Base-by-base conservation (phyloP, 129 eudicot genomes). In the Helianthus tuberosus region DNA sequence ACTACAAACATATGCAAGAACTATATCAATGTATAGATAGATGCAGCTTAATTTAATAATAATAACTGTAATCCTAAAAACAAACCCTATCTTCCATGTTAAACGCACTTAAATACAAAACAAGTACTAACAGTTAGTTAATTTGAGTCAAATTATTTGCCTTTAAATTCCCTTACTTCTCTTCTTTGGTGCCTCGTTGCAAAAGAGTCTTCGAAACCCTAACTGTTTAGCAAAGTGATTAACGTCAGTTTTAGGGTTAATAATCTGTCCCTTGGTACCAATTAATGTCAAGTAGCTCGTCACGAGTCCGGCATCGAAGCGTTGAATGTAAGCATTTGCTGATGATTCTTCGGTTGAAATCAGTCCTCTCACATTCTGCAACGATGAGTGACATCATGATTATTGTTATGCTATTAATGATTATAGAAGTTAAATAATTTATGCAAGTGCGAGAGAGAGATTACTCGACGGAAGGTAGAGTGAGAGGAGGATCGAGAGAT, bases 251-350 rank as follows among this genome's bases (percentile, higher is more conserved):
- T 50, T 66, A 25, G 79, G 82, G 6, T 39, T 66, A 69, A 29
- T 32, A 68, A 79, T 49, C 59, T 58, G 66, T 43, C 71, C 81
- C 60, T 78, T 75, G 59, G 85, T n/a, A n/a, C n/a, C n/a, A n/a
- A n/a, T n/a, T n/a, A n/a, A 83, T 57, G 83, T 79, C 51, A 86
- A 69, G 76, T 81, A 85, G 6, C 84, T 75, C 83, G 84, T 83
- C 72, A 89, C 53, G 79, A 76, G 17, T 58, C 83, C 83, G 3
- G 67, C 82, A 49, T 74, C 66, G 20, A 25, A 36, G 49, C 76
- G 71, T 35, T 63, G 41, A 35, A 32, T 60, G 72, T 59, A 47
- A 69, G 72, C 86, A 69, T 59, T 79, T 20, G 17, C 25, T 6
- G 82, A n/a, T 11, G 79, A 48, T 44, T 83, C 86, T 44, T 83